Evolutionary conservation across 1,284 basidiomycete genomes (phyloP).

Genomic region (Sanguinoderma infundibulare): DNA sequence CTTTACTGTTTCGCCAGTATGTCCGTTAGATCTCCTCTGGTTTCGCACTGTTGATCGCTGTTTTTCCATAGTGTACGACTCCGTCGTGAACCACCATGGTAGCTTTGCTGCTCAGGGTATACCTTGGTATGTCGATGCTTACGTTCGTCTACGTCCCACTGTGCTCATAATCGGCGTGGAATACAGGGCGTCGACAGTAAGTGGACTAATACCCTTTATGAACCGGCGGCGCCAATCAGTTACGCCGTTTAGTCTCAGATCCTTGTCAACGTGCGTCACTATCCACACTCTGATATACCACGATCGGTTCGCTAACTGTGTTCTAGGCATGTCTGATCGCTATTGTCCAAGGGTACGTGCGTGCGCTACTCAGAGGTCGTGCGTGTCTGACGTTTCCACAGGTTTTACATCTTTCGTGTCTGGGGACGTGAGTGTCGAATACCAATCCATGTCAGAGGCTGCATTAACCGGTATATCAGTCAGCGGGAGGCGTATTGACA

Average conservation of each 20-base stretch:
- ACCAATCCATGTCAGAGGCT: neutral
- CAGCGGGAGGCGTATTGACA: neutral
- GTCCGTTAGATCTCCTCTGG: neutral
- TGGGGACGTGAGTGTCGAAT: neutral
- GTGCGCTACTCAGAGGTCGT: neutral
- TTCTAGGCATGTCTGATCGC: neutral
- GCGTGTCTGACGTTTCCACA: neutral
- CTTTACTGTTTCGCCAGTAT: constrained; percentile 5
- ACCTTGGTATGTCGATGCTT: neutral
- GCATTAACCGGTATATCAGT: neutral
- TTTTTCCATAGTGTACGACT: neutral
- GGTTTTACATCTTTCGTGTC: neutral
- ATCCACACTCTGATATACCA: too few relatives aligned
- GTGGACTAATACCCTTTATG: too few relatives aligned
- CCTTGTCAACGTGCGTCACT: neutral
- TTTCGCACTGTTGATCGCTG: neutral
- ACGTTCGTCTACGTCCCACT: neutral
- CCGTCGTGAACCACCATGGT: neutral
- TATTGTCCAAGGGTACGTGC: neutral
- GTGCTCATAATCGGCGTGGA: neutral
- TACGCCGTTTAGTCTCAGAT: neutral
- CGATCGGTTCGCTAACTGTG: too few relatives aligned
- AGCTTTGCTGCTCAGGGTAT: neutral
- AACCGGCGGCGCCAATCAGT: too few relatives aligned
- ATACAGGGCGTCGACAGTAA: neutral